phyloP scores from a whole-genome alignment of 2,329 filamentous ascomycete species.

The Aschersonia sp. region DNA sequence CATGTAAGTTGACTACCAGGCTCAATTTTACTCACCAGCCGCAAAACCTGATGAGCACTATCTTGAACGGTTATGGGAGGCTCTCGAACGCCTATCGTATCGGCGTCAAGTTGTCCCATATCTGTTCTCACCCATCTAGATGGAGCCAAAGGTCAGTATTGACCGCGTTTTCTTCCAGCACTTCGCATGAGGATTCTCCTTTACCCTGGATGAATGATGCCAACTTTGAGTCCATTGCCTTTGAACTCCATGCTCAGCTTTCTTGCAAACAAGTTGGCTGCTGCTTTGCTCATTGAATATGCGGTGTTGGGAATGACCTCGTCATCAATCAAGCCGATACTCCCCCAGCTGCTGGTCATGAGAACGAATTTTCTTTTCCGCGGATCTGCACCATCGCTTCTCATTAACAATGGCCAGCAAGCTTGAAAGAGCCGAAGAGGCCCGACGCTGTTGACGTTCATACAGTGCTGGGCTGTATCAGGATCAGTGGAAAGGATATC shows the following conservation, averaged over 20 bases:
- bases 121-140: slow-evolving; percentile 6
- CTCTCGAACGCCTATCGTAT: slow-evolving; percentile 4
- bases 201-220: slow-evolving; percentile 17
- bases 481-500: slow-evolving; percentile 1
- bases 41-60: slow-evolving; percentile 2
- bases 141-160: background rate
- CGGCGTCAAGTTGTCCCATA: slow-evolving; percentile 5
- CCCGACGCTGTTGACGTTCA: slow-evolving; percentile 15
- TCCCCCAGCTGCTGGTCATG: slow-evolving; percentile 6
- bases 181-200: too few species aligned
- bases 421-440: slow-evolving; percentile 29
- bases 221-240: slow-evolving; percentile 16
- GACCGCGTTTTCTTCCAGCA: too few species aligned
- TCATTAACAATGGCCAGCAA: slow-evolving; percentile 19
- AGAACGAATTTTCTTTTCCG: slow-evolving; percentile 6
- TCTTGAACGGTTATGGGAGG: slow-evolving; percentile 4
- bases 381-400: background rate
- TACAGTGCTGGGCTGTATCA: slow-evolving; percentile 2
- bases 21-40: slow-evolving; percentile 2
- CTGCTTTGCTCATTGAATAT: slow-evolving; percentile 30
- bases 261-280: slow-evolving; percentile 15
- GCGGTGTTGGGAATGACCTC: slow-evolving; percentile 16
- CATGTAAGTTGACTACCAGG: background rate
- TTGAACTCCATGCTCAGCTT: slow-evolving; percentile 15
- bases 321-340: slow-evolving; percentile 6